Evolutionary conservation across 75 land plant species (phyloP), one percentile per base, ranked within the genome.

Genomic region (Sequoiadendron giganteum): DNA sequence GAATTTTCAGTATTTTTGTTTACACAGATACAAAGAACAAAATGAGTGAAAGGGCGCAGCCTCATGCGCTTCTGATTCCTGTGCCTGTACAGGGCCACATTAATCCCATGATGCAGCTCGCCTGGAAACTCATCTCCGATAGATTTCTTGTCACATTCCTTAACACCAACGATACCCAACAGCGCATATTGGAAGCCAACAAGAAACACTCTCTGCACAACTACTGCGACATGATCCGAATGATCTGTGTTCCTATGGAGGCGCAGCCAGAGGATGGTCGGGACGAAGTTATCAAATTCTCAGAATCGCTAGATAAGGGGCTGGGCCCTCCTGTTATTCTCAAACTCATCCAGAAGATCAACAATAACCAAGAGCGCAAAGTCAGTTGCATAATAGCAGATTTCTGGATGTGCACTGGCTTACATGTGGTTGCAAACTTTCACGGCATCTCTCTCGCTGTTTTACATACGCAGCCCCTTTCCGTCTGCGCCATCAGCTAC

Each of bases 61-160:
- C 40, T 0, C 48, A 45, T 45, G 48, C 8, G 6, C 48, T 45
- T 45, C 5, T 45, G 48, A 45, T 45, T 45, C 48, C 48, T 45
- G 8, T 7, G 48, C 48, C 8, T 6, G 48, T 45, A 45, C 48
- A 45, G 6, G 48, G 48, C 48, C 48, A 45, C 48, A 45, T 45
- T 45, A 42, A 42, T 42, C 43, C 43, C 4, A 7, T 83, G 79
- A 52, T 90, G 48, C 48, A 45, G 7, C 8, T 45, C 0, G 91
- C 90, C 40, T 83, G 30, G 78, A 47, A 78, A 25, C 86, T 90
- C 36, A 78, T 40, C 6, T 56, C 45, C 42, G 34, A 87, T 39
- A 76, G 79, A 52, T 90, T 88, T 70, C 39, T 73, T 40, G 56
- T 90, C 84, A 88, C 90, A 38, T 85, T 90, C 48, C 84, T 90